These are phyloP conservation scores for Vitis rotundifolia DNA, from an alignment of 164 flowering plant genomes.

Conservation along the genomic window DNA sequence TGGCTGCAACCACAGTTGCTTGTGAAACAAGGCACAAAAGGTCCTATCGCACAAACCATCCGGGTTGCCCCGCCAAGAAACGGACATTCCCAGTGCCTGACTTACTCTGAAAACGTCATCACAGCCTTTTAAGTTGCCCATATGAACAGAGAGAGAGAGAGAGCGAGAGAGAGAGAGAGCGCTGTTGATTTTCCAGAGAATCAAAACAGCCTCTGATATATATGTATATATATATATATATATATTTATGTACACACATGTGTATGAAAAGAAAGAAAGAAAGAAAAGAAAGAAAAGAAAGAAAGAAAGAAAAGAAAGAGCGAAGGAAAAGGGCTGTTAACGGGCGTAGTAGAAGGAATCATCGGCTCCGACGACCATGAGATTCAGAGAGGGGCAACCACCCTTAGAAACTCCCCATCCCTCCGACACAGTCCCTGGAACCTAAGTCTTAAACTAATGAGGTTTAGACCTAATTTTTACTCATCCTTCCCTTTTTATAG, in stretches of 20 bases:
- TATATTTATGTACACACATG: too few species aligned
- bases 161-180: neutral
- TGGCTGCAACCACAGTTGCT: too few species aligned
- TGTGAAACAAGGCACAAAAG: too few species aligned
- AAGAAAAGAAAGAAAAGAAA: neutral
- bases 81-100: neutral
- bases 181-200: neutral
- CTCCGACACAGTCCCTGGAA: constrained; percentile 2
- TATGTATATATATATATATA: too few species aligned
- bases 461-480: constrained; percentile 1
- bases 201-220: neutral
- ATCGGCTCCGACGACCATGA: constrained; percentile 18
- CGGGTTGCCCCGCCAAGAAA: constrained; percentile 9
- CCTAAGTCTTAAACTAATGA: constrained; percentile 49
- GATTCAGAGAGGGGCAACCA: constrained; percentile 15
- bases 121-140: constrained; percentile 12
- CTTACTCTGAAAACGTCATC: constrained; percentile 11
- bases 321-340: neutral
- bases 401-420: neutral
- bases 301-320: constrained; percentile 5
- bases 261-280: neutral
- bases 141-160: neutral
- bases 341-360: constrained; percentile 10
- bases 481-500: too few species aligned
- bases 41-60: too few species aligned